Evolutionary conservation across 169 alveolate species (phyloP), one percentile per base, ranked within the genome.

Genomic region (Plasmodium ovale): DNA sequence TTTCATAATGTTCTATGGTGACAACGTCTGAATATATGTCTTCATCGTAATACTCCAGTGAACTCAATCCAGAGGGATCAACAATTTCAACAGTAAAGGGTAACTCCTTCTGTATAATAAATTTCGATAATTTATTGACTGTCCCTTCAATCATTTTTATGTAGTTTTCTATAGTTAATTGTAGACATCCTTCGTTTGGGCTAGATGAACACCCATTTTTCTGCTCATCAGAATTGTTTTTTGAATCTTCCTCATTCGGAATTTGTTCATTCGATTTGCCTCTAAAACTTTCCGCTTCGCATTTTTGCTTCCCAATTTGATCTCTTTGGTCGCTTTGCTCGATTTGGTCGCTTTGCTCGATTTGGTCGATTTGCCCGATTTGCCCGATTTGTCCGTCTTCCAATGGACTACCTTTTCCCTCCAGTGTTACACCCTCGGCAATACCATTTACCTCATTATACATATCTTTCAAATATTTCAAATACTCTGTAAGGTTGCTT

Each of bases 1-100:
- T 87, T 3, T 87, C 89, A 82, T 93, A 96, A 77, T 92, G 89
- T 74, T 94, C 65, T 95, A 82, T 59, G n/a, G n/a, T 23, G 19
- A 82, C 71, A 25, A 96, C 97, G 73, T 96, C 95, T 12, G 42
- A 27, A 7, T 82, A 53, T 39, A 82, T 27, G 65, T 82, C 90
- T 65, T 82, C 90, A 51, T 82, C 90, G 59, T 82, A 82, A 39
- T 82, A 47, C 92, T 97, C 97, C 37, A 97, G 92, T 79, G 95
- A 96, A 68, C 97, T 93, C 72, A 96, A 96, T 51, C 99, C 99
- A 88, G 98, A 95, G 3, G 99, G 99, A 77, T 97, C 99, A 49
- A 96, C 96, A 54, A 97, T 51, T 49, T 92, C 94, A 79, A 97
- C 82, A 47, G 96, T 94, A 92, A 97, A 96, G 0, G 98, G 98